Percentiles rank a stretch among this genome's conserved stretches.
These are phyloP conservation scores for Coniochaeta ligniaria DNA, from an alignment of 2,329 filamentous ascomycete species.

Conservation along the genomic window DNA sequence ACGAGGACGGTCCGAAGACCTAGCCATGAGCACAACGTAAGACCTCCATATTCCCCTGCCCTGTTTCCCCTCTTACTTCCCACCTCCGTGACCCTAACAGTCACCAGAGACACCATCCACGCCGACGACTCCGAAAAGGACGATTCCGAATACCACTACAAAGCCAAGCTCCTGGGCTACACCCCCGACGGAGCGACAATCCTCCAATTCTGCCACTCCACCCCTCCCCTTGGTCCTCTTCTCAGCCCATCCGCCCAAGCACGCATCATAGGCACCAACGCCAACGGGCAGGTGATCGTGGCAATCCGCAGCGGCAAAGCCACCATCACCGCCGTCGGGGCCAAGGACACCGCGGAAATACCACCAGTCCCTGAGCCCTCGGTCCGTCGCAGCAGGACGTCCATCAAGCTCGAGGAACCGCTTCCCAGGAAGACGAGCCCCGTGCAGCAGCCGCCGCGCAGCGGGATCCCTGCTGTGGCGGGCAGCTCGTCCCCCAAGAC, in stretches of 20 bases:
- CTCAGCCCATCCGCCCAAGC: constrained; percentile 14
- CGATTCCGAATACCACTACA: constrained; percentile 19
- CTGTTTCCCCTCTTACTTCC: background rate
- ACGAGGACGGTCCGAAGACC: background rate
- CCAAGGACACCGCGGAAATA: background rate
- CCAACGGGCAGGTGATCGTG: constrained; percentile 27
- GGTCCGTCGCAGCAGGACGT: background rate
- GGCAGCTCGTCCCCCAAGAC: background rate
- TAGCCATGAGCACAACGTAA: background rate
- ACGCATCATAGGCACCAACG: constrained; percentile 28
- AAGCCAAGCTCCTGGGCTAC: constrained; percentile 33
- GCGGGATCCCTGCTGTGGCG: background rate
- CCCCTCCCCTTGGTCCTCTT: background rate
- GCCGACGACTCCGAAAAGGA: constrained; percentile 24
- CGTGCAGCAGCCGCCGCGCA: background rate
- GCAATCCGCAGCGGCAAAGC: constrained; percentile 25
- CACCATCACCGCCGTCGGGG: background rate
- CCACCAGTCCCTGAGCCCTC: background rate
- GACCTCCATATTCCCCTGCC: background rate
- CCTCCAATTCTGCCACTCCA: constrained; percentile 25
- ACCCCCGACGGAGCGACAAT: constrained; percentile 38
- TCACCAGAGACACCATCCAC: constrained; percentile 9
- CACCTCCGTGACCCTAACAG: constrained; percentile 2
- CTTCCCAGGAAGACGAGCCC: background rate
- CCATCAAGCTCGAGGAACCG: background rate